Evolutionary conservation across 371 early-diverging fungal species (phyloP), one percentile per base, ranked within the genome.

Genomic region (Lichtheimia hyalospora): DNA sequence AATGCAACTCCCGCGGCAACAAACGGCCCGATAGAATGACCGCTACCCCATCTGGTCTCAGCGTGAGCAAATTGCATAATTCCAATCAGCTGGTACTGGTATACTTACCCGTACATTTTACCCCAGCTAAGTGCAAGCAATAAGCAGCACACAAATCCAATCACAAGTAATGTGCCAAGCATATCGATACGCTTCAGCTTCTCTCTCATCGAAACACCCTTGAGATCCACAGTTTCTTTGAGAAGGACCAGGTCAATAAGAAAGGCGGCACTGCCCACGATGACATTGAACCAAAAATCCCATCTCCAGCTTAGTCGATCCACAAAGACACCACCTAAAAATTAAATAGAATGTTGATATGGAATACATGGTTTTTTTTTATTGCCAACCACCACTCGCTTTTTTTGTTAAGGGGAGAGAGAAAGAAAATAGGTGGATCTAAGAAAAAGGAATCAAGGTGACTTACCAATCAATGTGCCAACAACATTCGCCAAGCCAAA

Each of bases 271-370:
- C 69, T 82, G n/a, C 87, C 78, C 20, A 93, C 46, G n/a, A 91
- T 91, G n/a, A 92, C 67, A 68, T 92, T 92, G 59, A 92, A 74
- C 81, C 81, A 84, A 63, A 89, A 89, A 28, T 84, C 87, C 88
- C 88, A 92, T 12, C 89, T 83, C 92, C 92, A 92, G 1, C 70
- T 72, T 25, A 83, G 74, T 44, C 80, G 57, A 54, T 83, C 83
- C 0, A 80, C 78, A 46, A 93, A 87, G 5, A 83, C 84, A 28
- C 93, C 93, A 44, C 92, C 80, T 54, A 51, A 25, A n/a, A 51
- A 51, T 25, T 21, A 51, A 15, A 51, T 21, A 49, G 3, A 49
- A 12, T 49, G 21, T 13, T 23, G 34, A 34, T 34, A 34, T 34
- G 34, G 34, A 34, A 8, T 8, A 34, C 8, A n/a, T n/a, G n/a